phyloP scores from a whole-genome alignment of 441 rosid species.

The Brassica hybrid region DNA sequence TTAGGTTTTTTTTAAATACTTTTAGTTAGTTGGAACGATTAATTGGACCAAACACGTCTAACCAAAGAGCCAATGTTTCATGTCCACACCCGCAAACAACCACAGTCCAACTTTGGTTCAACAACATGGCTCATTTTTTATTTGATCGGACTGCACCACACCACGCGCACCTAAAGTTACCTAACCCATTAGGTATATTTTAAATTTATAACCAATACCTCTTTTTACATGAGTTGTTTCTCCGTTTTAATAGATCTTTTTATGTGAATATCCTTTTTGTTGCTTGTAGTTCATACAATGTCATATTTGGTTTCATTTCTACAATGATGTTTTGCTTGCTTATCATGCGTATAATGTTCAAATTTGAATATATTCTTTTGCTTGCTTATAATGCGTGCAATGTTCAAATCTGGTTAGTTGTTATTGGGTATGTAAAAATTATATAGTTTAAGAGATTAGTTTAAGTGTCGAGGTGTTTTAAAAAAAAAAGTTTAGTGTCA shows the following conservation, averaged over 20 bases:
- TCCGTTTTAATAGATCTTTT: not conserved
- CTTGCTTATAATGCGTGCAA: not conserved
- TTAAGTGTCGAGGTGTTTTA: too few relatives aligned
- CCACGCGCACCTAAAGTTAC: conserved; percentile 27
- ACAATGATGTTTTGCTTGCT: not conserved
- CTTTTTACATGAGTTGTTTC: not conserved
- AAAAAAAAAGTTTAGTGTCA: not conserved
- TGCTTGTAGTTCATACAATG: conserved; percentile 26
- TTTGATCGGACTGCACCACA: conserved; percentile 6
- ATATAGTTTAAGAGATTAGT: not conserved
- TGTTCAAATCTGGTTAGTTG: not conserved
- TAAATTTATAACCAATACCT: not conserved
- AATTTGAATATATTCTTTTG: not conserved
- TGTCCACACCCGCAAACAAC: conserved; percentile 24
- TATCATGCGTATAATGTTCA: not conserved
- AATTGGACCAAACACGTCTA: conserved; percentile 23
- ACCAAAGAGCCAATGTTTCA: conserved; percentile 22
- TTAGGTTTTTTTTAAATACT: conserved; percentile 10
- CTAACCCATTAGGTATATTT: conserved; percentile 19
- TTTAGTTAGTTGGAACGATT: conserved; percentile 29
- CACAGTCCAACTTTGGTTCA: conserved; percentile 28
- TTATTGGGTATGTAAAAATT: not conserved
- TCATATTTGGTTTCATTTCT: conserved; percentile 19
- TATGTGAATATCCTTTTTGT: not conserved
- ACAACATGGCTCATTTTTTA: conserved; percentile 13